phyloP scores from a whole-genome alignment of 2,329 filamentous ascomycete species.

The Pyricularia grisea region DNA sequence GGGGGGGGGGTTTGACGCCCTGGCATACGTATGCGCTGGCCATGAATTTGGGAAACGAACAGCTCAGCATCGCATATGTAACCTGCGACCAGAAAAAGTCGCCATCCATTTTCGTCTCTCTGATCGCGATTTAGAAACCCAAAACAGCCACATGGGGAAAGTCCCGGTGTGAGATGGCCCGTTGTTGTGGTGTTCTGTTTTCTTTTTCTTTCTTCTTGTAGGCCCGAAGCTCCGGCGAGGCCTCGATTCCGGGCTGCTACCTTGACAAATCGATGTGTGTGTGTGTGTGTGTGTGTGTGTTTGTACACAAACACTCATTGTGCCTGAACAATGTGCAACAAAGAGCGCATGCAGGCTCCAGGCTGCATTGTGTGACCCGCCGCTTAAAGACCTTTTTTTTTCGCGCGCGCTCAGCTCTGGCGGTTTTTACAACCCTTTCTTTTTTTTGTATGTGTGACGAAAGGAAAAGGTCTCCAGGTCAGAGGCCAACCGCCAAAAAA shows the following conservation, averaged over 20 bases:
- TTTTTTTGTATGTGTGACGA: neutral
- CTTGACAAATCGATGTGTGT: neutral
- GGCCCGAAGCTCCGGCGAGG: neutral
- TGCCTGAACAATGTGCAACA: neutral
- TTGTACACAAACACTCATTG: neutral
- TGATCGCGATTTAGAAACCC: neutral
- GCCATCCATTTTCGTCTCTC: neutral
- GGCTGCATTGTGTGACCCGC: neutral
- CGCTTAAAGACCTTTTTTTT: neutral
- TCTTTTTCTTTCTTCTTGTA: neutral
- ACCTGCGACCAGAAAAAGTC: neutral
- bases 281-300: neutral
- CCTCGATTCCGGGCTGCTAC: neutral
- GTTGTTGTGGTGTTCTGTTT: neutral
- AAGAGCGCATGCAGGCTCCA: neutral
- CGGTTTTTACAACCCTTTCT: neutral
- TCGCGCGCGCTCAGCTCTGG: neutral
- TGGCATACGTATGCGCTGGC: neutral
- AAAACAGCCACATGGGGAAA: no score
- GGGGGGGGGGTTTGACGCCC: no score
- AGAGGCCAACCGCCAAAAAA: neutral
- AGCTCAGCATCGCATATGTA: neutral
- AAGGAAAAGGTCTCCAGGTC: neutral
- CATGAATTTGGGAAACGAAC: neutral
- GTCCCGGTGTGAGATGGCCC: neutral